These are phyloP conservation scores for Fraxinus albicans DNA, from an alignment of 305 asterid genomes.

Conservation along the genomic window DNA sequence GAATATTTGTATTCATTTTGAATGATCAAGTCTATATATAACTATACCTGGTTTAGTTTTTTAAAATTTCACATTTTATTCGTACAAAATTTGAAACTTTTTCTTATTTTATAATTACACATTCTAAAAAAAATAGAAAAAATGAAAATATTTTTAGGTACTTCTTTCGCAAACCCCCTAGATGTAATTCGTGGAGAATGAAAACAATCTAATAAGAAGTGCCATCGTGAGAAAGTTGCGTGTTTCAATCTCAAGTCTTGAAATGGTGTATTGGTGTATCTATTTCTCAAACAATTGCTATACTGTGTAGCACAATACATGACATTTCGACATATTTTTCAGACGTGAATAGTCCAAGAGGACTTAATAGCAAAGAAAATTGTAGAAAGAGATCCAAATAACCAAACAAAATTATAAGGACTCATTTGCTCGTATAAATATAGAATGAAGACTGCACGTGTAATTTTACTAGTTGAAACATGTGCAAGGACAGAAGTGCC, in stretches of 20 bases:
- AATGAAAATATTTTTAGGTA: background rate
- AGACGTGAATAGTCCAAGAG: background rate
- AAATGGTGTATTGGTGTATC: background rate
- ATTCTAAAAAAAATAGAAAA: too few relatives aligned
- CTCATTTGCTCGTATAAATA: background rate
- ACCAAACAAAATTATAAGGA: background rate
- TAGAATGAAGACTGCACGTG: background rate
- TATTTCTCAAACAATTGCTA: background rate
- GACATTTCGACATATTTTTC: background rate
- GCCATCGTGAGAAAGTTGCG: background rate
- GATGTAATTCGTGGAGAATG: background rate
- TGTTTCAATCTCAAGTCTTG: background rate
- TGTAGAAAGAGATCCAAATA: background rate
- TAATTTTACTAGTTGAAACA: background rate
- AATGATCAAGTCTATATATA: background rate
- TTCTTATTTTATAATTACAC: too few relatives aligned
- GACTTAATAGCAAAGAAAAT: background rate
- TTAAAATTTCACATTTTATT: background rate
- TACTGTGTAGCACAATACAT: background rate
- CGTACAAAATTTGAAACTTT: too few relatives aligned
- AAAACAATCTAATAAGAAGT: too few relatives aligned
- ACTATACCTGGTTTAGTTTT: background rate
- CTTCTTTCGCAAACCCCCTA: background rate
- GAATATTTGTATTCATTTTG: background rate
- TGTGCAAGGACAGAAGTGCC: background rate